Conservation (phyloP, 495 filamentous ascomycete genomes). For the Talaromyces nanjingensis region DNA sequence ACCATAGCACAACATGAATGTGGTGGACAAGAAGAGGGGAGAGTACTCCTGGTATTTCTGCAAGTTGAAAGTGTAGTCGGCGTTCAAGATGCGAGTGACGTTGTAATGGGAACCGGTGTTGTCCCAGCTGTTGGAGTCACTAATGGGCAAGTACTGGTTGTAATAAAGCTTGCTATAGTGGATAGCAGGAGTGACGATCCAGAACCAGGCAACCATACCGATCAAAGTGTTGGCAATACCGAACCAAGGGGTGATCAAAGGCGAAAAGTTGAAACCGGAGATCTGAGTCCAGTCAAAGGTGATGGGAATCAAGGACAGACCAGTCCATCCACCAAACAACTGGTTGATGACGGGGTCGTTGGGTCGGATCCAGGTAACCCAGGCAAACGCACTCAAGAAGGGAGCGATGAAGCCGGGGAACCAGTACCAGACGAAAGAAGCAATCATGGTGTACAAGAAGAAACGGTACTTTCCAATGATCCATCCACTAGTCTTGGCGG, state of each 20-base stretch:
- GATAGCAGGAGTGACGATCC: slow-evolving; percentile 44
- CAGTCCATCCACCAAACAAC: slow-evolving; percentile 54
- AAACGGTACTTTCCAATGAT: slow-evolving; percentile 56
- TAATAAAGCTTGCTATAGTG: slow-evolving; percentile 47
- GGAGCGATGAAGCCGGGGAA: slow-evolving; percentile 43
- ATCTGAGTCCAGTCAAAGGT: slow-evolving; percentile 67
- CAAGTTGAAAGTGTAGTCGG: slow-evolving; percentile 46
- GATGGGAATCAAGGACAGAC: slow-evolving; percentile 53
- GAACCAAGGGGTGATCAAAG: slow-evolving; percentile 63
- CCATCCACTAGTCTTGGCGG: slow-evolving; percentile 55
- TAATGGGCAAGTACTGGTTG: slow-evolving; percentile 48
- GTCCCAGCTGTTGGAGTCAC: slow-evolving; percentile 48
- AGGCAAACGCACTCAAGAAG: slow-evolving; percentile 41
- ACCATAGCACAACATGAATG: slow-evolving; percentile 52
- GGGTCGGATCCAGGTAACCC: slow-evolving; percentile 45
- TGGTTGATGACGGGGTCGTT: slow-evolving; percentile 45
- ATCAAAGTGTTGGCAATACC: slow-evolving; percentile 53
- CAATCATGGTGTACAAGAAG: slow-evolving; percentile 55
- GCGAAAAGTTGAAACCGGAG: slow-evolving; percentile 57
- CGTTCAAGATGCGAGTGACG: slow-evolving; percentile 45
- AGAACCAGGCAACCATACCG: slow-evolving; percentile 46
- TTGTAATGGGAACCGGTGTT: slow-evolving; percentile 48
- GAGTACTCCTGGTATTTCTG: slow-evolving; percentile 50
- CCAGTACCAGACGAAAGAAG: slow-evolving; percentile 57
- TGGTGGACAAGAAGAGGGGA: slow-evolving; percentile 54